Percentiles rank a stretch among this genome's conserved stretches.
phyloP scores from a whole-genome alignment of 2,329 filamentous ascomycete genomes.

The Verruconis gallopava region DNA sequence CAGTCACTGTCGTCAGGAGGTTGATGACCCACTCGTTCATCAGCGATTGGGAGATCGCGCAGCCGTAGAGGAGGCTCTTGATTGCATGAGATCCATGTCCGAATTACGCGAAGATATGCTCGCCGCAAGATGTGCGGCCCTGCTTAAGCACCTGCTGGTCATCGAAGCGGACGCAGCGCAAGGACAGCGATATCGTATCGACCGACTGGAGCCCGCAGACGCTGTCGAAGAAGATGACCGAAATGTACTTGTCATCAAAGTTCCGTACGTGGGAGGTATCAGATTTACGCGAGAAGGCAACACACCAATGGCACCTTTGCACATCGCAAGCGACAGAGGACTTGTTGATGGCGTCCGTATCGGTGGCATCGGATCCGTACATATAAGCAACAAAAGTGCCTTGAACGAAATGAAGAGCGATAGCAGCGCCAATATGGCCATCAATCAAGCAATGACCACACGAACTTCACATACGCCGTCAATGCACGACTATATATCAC shows the following conservation, averaged over 20 bases:
- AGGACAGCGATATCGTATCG: neutral
- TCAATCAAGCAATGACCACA: too few relatives aligned
- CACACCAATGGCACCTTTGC: neutral
- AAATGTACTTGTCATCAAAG: slow-evolving; percentile 19
- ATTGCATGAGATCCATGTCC: slow-evolving; percentile 20
- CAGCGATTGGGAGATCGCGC: slow-evolving; percentile 29
- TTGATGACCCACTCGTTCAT: slow-evolving; percentile 23
- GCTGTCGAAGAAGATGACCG: neutral
- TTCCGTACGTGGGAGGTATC: slow-evolving; percentile 30
- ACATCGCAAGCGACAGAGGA: neutral
- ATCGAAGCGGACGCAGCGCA: slow-evolving; percentile 10
- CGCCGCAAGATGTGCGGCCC: neutral
- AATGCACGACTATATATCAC: too few relatives aligned
- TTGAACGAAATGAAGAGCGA: neutral
- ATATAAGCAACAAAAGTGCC: neutral
- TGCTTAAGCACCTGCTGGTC: slow-evolving; percentile 6
- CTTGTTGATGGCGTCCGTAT: neutral
- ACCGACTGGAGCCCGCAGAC: neutral
- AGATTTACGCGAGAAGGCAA: slow-evolving; percentile 7
- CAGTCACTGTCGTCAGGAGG: slow-evolving; percentile 14
- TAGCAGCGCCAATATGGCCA: too few relatives aligned
- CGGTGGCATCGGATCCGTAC: slow-evolving; percentile 8
- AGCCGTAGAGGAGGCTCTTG: slow-evolving; percentile 26
- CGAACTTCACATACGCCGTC: too few relatives aligned
- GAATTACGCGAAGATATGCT: slow-evolving; percentile 8